These are phyloP conservation scores for Jasminum sambac DNA, from an alignment of 257 asterid species.

Conservation along the genomic window DNA sequence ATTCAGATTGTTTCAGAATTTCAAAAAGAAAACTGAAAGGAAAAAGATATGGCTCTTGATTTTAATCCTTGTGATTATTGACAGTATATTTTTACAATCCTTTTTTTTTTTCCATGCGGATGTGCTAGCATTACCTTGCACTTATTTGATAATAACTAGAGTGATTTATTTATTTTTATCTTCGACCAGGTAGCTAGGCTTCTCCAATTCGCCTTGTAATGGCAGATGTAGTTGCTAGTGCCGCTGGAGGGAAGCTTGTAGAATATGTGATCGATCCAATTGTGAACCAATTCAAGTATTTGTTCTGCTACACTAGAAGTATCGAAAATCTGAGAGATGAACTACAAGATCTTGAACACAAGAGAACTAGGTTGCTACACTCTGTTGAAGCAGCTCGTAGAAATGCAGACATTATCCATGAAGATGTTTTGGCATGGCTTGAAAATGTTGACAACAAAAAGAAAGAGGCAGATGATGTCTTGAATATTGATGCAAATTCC, in stretches of 20 bases:
- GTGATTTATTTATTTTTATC: too few relatives aligned
- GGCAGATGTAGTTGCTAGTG: neutral
- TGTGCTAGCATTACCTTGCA: too few relatives aligned
- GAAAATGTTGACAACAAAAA: neutral
- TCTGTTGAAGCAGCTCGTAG: neutral
- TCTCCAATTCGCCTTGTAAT: neutral
- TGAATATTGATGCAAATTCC: too few relatives aligned
- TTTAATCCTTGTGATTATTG: too few relatives aligned
- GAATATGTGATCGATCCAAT: neutral
- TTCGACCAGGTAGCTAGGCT: neutral
- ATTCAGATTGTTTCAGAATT: too few relatives aligned
- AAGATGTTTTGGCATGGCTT: conserved; percentile 17
- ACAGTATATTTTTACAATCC: too few relatives aligned
- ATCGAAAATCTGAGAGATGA: conserved; percentile 4
- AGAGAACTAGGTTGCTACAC: conserved; percentile 1
- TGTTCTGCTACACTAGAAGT: neutral
- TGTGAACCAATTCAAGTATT: neutral
- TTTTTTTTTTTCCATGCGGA: too few relatives aligned
- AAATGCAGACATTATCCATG: conserved; percentile 1
- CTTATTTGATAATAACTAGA: too few relatives aligned
- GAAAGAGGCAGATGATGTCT: too few relatives aligned
- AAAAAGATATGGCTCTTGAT: too few relatives aligned
- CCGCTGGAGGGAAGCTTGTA: neutral
- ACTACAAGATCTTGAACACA: neutral
- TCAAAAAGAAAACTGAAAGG: too few relatives aligned